phyloP scores from a whole-genome alignment of 768 basidiomycete species.

The Chalciporus chontae region DNA sequence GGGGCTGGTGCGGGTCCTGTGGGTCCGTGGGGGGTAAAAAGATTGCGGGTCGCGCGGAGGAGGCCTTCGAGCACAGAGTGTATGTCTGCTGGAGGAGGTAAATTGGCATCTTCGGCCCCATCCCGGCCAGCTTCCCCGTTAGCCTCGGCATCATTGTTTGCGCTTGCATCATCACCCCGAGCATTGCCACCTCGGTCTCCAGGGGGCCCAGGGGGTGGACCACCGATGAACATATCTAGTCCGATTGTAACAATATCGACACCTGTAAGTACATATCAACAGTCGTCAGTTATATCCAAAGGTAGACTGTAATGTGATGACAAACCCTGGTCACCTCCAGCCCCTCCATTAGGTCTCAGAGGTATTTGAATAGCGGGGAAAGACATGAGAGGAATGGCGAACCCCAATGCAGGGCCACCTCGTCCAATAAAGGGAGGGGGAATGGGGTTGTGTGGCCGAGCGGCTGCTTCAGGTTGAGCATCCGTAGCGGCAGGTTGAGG shows the following conservation, averaged over 20 bases:
- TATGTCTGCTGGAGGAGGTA: constrained; percentile 18
- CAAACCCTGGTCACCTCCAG: constrained; percentile 20
- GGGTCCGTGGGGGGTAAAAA: constrained; percentile 18
- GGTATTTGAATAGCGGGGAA: constrained; percentile 27
- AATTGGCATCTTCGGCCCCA: constrained; percentile 17
- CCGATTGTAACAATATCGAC: constrained; percentile 36
- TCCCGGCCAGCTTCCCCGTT: constrained; percentile 15
- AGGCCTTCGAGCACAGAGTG: constrained; percentile 25
- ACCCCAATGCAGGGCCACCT: constrained; percentile 7
- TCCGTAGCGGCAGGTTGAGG: background rate
- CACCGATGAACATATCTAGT: constrained; percentile 37
- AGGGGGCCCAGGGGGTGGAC: constrained; percentile 10
- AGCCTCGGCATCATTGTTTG: background rate
- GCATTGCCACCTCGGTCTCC: constrained; percentile 8
- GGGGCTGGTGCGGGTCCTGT: background rate
- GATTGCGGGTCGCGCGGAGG: constrained; percentile 23
- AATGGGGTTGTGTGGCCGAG: constrained; percentile 1
- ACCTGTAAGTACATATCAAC: constrained; percentile 7
- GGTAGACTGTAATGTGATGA: constrained; percentile 2
- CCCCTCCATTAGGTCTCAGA: constrained; percentile 9
- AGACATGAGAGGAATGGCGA: constrained; percentile 24
- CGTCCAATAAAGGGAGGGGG: constrained; percentile 5
- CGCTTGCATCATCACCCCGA: constrained; percentile 4
- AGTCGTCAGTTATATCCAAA: constrained; percentile 20
- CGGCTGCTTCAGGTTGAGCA: background rate